Conservation (phyloP, 2,329 filamentous ascomycete species). For the Botrytis fragariae region DNA sequence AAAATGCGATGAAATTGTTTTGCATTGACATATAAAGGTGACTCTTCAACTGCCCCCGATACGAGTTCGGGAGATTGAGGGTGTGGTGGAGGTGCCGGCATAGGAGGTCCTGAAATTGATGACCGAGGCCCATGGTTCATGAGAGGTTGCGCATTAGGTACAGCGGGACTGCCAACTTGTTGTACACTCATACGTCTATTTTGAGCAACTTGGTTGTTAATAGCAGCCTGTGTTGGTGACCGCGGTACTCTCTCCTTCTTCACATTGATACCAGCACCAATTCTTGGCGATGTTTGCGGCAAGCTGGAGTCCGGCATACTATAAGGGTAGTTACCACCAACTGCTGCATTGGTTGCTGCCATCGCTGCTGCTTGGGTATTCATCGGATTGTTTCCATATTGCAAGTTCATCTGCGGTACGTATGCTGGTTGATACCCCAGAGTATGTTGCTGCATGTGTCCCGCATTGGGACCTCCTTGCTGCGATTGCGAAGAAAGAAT, state of each 20-base stretch:
- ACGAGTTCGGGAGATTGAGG: conserved; percentile 79
- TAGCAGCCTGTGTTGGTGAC: conserved; percentile 65
- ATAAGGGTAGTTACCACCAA: conserved; percentile 75
- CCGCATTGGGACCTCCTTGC: conserved; percentile 61
- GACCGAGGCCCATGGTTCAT: conserved; percentile 64
- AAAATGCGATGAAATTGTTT: conserved; percentile 98
- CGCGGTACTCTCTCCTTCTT: conserved; percentile 75
- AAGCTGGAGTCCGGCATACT: conserved; percentile 68
- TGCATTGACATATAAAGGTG: conserved; percentile 94
- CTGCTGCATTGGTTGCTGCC: conserved; percentile 86
- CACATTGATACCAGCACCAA: conserved; percentile 56
- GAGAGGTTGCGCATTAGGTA: conserved; percentile 70
- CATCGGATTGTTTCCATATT: conserved; percentile 78
- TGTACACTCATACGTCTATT: conserved; percentile 67
- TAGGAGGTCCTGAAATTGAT: conserved; percentile 58
- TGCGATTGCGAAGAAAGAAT: conserved; percentile 78
- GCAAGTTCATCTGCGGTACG: conserved; percentile 71
- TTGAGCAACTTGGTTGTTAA: conserved; percentile 59
- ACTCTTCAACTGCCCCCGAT: conserved; percentile 73
- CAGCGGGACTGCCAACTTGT: conserved; percentile 66
- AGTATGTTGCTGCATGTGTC: conserved; percentile 60
- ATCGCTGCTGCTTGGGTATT: conserved; percentile 77
- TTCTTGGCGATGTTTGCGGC: conserved; percentile 72
- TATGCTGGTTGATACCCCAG: conserved; percentile 81
- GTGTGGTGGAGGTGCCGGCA: conserved; percentile 59